Evolutionary conservation across 345 rosid species (phyloP), one percentile per base, ranked within the genome.

Genomic region (Gossypioides kirkii): DNA sequence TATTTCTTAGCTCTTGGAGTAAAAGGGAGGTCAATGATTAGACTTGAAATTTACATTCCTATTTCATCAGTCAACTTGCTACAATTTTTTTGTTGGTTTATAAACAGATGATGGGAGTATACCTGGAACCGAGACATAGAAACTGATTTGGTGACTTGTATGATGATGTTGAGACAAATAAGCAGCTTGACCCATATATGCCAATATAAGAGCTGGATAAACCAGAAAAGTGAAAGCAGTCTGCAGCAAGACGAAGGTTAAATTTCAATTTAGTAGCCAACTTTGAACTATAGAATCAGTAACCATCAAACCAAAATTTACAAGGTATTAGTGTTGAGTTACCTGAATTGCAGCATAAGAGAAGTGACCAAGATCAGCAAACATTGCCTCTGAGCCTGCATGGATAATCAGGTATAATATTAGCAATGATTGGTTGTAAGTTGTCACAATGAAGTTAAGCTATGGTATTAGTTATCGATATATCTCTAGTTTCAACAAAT

Each of bases 331-430:
- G 28, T 25, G 36, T 2, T 63, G 72, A 74, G 77, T 52, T 69
- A 74, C 97, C 91, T 91, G 99, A 81, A 96, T 93, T 79, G 99
- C 98, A 60, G 85, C 79, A 56, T 93, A 96, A 61, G 91, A 86
- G 89, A 96, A 96, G 84, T 96, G 99, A 68, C 99, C 99, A 73
- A 96, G 97, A 88, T 96, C 99, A 79, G 99, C 97, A 86, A 93
- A 96, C 99, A 96, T 96, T 52, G 99, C 99, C 82, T 96, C 99
- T 1, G 98, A 91, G 64, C 99, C 99, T 96, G 88, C 81, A 88
- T 8, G 42, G 9, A 49, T 3, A 69, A 54, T 38, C 69, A 69
- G 43, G 14, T 13, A 42, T 10, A 43, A 10, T 14, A 52, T 32
- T 49, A 45, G 9, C 42, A 68, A 14, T 26, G 3, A 58, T 58